Evolutionary conservation across 1,139 yeast species (phyloP).

Genomic region (Magnusiomyces suaveolens): DNA sequence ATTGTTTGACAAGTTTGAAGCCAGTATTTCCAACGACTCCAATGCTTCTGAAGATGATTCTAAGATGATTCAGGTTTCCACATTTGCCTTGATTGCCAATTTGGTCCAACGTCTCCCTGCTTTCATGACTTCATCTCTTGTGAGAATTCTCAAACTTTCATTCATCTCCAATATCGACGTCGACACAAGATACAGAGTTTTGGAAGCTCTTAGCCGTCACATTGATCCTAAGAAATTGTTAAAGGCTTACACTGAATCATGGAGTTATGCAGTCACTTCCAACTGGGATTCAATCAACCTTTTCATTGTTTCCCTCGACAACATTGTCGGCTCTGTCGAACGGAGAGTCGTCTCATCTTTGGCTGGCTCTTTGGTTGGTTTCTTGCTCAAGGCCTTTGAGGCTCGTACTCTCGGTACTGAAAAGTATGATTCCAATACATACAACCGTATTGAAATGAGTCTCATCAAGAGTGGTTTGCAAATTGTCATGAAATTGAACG

Average conservation of each 20-base stretch:
- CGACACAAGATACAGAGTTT: conserved; percentile 53
- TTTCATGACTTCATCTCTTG: conserved; percentile 63
- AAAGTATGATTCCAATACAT: conserved; percentile 63
- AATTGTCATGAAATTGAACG: conserved; percentile 84
- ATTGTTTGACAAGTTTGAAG: conserved; percentile 49
- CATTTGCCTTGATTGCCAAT: conserved; percentile 62
- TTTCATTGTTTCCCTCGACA: conserved; percentile 56
- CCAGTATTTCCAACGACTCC: conserved; percentile 25
- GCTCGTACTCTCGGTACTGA: conserved; percentile 32
- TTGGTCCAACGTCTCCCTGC: conserved; percentile 79
- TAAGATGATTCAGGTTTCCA: conserved; percentile 39
- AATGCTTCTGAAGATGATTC: conserved; percentile 24
- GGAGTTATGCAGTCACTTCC: conserved; percentile 46
- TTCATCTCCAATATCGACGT: conserved; percentile 47
- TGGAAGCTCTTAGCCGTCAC: conserved; percentile 55
- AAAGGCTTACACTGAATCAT: conserved; percentile 50
- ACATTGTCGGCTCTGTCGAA: conserved; percentile 54
- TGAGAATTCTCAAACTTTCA: conserved; percentile 48
- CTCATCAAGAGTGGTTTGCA: conserved; percentile 64
- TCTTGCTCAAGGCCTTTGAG: conserved; percentile 66
- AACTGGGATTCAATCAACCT: conserved; percentile 51
- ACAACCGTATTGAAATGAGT: conserved; percentile 70
- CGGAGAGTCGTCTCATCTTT: conserved; percentile 66
- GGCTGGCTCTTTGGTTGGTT: conserved; percentile 59
- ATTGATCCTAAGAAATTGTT: conserved; percentile 59